Conservation (phyloP, 2,329 filamentous ascomycete genomes). For the Talaromyces piceae region DNA sequence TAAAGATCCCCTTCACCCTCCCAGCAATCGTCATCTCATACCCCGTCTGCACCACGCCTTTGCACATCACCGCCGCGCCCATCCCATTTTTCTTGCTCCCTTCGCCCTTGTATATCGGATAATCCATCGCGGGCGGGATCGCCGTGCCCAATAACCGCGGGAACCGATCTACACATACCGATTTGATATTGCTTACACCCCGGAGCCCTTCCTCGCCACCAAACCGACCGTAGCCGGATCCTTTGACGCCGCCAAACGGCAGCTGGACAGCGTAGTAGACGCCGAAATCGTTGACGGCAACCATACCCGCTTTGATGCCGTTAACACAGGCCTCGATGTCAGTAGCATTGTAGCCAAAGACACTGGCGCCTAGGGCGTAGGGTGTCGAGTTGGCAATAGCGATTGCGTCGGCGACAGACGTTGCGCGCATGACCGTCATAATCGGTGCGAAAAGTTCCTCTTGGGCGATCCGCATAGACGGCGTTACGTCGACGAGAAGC, state of each 20-base stretch:
- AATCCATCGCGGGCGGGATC: slow-evolving; percentile 73
- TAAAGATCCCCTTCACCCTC: slow-evolving; percentile 29
- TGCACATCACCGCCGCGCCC: slow-evolving; percentile 52
- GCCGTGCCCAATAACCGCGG: slow-evolving; percentile 54
- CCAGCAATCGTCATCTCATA: slow-evolving; percentile 39
- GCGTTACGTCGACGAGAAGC: slow-evolving; percentile 79
- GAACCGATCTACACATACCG: slow-evolving; percentile 69
- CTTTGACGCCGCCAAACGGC: slow-evolving; percentile 85
- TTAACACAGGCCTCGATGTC: slow-evolving; percentile 58
- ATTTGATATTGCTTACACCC: slow-evolving; percentile 79
- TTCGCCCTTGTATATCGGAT: slow-evolving; percentile 64
- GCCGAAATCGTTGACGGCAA: slow-evolving; percentile 92
- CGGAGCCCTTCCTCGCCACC: slow-evolving; percentile 82
- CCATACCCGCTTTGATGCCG: slow-evolving; percentile 75
- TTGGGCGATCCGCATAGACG: slow-evolving; percentile 77
- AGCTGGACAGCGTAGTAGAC: slow-evolving; percentile 89
- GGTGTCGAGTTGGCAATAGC: slow-evolving; percentile 71
- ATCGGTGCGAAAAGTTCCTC: slow-evolving; percentile 91
- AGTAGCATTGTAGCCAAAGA: slow-evolving; percentile 66
- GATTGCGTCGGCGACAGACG: slow-evolving; percentile 60
- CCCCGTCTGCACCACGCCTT: slow-evolving; percentile 39
- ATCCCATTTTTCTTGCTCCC: slow-evolving; percentile 46
- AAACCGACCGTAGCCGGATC: slow-evolving; percentile 88
- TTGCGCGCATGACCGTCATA: slow-evolving; percentile 73
- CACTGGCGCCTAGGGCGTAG: slow-evolving; percentile 81